Evolutionary conservation across 2,329 filamentous ascomycete genomes (phyloP).

Genomic region (Monosporascus ibericus): DNA sequence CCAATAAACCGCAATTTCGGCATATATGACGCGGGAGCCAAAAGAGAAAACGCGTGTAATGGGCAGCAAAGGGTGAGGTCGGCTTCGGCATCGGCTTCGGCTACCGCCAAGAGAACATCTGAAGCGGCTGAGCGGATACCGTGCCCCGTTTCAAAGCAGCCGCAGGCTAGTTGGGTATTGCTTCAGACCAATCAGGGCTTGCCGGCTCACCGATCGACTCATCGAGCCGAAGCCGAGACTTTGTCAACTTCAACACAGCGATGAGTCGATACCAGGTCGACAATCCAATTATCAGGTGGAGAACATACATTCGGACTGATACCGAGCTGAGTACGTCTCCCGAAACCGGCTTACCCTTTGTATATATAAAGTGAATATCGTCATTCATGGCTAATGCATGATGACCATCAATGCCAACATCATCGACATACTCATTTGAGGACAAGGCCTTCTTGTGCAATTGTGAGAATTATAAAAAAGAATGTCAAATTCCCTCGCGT

Average conservation of each 20-base stretch:
- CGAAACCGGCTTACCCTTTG: background rate
- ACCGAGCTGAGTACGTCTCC: background rate
- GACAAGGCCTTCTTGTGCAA: too few relatives aligned
- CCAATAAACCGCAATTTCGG: too few relatives aligned
- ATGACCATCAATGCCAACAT: background rate
- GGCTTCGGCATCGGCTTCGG: conserved; percentile 26
- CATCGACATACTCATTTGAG: background rate
- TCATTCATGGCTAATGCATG: too few relatives aligned
- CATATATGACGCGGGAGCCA: too few relatives aligned
- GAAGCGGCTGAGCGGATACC: background rate
- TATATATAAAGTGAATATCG: background rate
- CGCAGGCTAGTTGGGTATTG: background rate
- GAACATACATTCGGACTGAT: background rate
- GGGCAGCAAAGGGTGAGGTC: background rate
- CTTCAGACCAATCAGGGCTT: background rate
- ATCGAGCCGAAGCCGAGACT: background rate
- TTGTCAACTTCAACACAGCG: background rate
- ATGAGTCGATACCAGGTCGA: background rate
- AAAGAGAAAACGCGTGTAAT: background rate
- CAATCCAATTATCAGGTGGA: background rate
- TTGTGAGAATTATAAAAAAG: background rate
- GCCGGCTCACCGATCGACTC: background rate
- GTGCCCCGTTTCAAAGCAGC: background rate
- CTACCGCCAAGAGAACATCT: conserved; percentile 1
- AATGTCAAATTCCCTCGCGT: background rate